Evolutionary conservation across 345 rosid genomes (phyloP).

Genomic region (Sapria himalayana): DNA sequence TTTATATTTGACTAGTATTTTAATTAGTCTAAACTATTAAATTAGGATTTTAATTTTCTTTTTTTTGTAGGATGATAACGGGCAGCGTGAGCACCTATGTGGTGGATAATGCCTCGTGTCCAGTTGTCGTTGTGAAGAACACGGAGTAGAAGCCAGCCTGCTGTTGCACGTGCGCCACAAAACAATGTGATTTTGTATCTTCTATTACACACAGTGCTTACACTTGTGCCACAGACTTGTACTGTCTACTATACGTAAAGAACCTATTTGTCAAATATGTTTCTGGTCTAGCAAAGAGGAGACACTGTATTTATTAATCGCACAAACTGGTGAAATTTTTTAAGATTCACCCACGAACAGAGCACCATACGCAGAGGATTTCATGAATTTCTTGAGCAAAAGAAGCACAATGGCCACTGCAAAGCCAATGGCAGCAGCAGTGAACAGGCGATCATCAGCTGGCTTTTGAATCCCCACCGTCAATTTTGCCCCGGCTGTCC

Average conservation of each 20-base stretch:
- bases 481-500: slow-evolving; percentile 15
- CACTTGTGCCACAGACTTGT: too few species aligned
- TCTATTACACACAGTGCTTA: too few species aligned
- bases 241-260: too few species aligned
- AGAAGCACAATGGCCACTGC: slow-evolving; percentile 70
- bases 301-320: too few species aligned
- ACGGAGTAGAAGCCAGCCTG: slow-evolving; percentile 6
- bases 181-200: too few species aligned
- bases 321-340: too few species aligned
- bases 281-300: too few species aligned
- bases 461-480: slow-evolving; percentile 35
- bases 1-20: too few species aligned
- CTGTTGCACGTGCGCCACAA: slow-evolving; percentile 2
- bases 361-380: slow-evolving; percentile 58
- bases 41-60: not conserved
- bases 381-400: slow-evolving; percentile 66
- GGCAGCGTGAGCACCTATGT: slow-evolving; percentile 80
- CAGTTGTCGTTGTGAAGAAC: slow-evolving; percentile 54
- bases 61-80: slow-evolving; percentile 33
- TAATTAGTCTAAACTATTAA: too few species aligned
- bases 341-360: slow-evolving; percentile 68
- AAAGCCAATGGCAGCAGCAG: slow-evolving; percentile 77
- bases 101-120: slow-evolving; percentile 49
- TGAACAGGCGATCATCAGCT: slow-evolving; percentile 60
- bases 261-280: too few species aligned